phyloP scores from a whole-genome alignment of 176 grass and related monocot species.

The Hyparrhenia diplandra region DNA sequence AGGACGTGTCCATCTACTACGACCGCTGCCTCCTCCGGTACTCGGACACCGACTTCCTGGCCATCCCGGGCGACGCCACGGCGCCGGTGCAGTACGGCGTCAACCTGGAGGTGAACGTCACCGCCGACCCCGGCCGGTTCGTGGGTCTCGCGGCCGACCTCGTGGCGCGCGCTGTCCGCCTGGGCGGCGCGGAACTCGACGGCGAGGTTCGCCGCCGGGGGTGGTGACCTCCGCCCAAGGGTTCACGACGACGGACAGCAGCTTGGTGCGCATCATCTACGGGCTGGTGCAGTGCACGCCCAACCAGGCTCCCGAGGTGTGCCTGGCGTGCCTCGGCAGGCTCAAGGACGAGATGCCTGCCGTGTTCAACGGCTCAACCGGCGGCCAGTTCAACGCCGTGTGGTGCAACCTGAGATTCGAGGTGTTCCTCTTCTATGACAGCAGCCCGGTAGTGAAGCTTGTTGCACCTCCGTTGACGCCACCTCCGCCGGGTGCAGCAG shows the following conservation, averaged over 20 bases:
- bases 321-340: conserved; percentile 7
- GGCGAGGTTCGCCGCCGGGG: conserved; percentile 28
- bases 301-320: neutral
- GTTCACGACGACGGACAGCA: neutral
- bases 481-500: neutral
- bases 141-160: no score
- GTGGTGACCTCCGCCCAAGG: neutral
- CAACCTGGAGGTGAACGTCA: neutral
- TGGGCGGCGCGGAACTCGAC: conserved; percentile 24
- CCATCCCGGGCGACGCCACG: neutral
- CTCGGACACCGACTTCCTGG: conserved; percentile 20
- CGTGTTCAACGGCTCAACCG: neutral
- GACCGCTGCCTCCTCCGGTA: conserved; percentile 32
- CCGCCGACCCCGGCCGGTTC: neutral
- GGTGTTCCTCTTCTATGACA: neutral
- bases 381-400: neutral
- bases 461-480: neutral
- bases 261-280: conserved; percentile 14
- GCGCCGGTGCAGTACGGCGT: neutral
- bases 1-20: conserved; percentile 26
- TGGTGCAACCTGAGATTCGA: conserved; percentile 31
- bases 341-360: neutral
- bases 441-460: neutral
- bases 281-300: conserved; percentile 40
- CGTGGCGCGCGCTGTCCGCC: neutral